These are phyloP conservation scores for Acarospora socialis DNA, from an alignment of 2,329 filamentous ascomycete genomes.

Conservation along the genomic window DNA sequence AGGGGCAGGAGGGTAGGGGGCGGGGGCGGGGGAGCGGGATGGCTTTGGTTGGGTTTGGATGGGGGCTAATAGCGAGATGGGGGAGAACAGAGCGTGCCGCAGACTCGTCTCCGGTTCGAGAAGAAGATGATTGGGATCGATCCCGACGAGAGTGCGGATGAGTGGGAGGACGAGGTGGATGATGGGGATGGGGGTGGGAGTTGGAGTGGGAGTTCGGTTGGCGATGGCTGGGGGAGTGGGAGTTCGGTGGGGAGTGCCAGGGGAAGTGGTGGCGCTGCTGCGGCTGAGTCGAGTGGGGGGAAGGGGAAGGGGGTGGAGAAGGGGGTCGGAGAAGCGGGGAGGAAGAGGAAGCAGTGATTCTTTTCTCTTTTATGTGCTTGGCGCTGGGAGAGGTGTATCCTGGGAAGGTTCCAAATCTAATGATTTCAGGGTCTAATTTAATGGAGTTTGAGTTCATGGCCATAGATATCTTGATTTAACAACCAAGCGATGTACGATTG, in stretches of 20 bases:
- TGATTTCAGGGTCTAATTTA: too few species aligned
- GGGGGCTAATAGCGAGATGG: too few species aligned
- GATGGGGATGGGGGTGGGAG: not conserved
- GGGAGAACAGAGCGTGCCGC: constrained; percentile 17
- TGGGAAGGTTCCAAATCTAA: too few species aligned
- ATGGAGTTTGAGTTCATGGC: too few species aligned
- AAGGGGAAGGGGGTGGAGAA: not conserved
- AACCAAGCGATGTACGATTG: too few species aligned
- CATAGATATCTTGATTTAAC: too few species aligned
- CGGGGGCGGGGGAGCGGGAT: too few species aligned
- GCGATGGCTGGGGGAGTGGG: not conserved
- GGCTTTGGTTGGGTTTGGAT: too few species aligned
- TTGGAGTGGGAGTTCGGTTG: not conserved
- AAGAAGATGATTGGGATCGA: constrained; percentile 20
- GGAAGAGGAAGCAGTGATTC: too few species aligned
- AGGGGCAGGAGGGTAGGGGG: too few species aligned
- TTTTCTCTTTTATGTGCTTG: too few species aligned
- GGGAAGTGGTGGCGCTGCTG: not conserved
- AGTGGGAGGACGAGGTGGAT: constrained; percentile 1
- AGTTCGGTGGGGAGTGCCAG: not conserved
- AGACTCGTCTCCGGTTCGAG: constrained; percentile 20
- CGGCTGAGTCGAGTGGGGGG: not conserved
- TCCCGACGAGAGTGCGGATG: constrained; percentile 3
- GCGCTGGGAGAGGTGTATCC: too few species aligned
- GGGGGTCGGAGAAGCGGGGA: not conserved